Percentiles rank a stretch among this genome's conserved stretches.
Conservation (phyloP, 192 early-diverging fungal species). For the Chytriomyces hyalinus region DNA sequence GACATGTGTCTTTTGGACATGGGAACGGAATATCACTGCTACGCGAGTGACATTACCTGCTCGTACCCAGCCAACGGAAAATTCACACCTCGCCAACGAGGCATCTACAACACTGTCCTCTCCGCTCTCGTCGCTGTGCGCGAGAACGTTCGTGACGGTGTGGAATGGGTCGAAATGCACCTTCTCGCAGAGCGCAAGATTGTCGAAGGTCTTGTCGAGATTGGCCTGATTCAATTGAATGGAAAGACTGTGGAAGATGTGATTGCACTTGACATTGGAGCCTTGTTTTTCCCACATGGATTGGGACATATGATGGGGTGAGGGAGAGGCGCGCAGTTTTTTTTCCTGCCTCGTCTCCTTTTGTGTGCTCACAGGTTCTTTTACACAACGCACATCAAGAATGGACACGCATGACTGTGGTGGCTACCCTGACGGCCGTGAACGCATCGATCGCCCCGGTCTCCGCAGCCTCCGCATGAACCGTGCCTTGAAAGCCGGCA, state of each 20-base stretch:
- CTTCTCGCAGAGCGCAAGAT: slow-evolving; percentile 66
- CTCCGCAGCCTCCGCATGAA: slow-evolving; percentile 78
- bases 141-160: slow-evolving; percentile 65
- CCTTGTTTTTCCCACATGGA: slow-evolving; percentile 90
- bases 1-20: slow-evolving; percentile 68
- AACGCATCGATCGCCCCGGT: slow-evolving; percentile 72
- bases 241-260: slow-evolving; percentile 65
- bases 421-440: slow-evolving; percentile 73
- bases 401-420: slow-evolving; percentile 63
- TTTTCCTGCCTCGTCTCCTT: slow-evolving; percentile 1
- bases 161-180: slow-evolving; percentile 89
- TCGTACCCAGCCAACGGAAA: slow-evolving; percentile 80
- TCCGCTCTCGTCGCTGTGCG: slow-evolving; percentile 81
- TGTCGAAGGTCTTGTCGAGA: slow-evolving; percentile 68
- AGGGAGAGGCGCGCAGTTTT: neutral
- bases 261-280: slow-evolving; percentile 70
- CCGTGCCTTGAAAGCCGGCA: slow-evolving; percentile 72
- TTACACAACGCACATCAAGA: too few relatives aligned
- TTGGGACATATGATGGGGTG: slow-evolving; percentile 82
- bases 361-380: neutral
- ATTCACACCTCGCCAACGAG: slow-evolving; percentile 72
- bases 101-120: slow-evolving; percentile 82
- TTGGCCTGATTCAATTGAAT: slow-evolving; percentile 67
- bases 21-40: slow-evolving; percentile 72
- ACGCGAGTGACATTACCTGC: slow-evolving; percentile 90